Base-by-base conservation (phyloP, 2,329 filamentous ascomycete species). In the Lasiodiplodia theobromae region DNA sequence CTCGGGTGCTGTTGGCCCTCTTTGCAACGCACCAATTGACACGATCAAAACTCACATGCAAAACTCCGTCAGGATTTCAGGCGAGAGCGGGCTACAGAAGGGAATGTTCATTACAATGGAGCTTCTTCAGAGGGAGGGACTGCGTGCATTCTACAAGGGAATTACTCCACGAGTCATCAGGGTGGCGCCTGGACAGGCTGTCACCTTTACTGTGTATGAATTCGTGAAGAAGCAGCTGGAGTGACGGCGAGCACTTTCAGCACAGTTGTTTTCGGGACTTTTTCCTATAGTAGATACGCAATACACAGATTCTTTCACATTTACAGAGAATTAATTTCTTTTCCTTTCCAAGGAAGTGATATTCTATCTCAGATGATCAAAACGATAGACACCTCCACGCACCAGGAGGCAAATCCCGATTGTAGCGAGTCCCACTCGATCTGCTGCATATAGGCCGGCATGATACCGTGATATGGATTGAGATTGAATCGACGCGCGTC, bases 11-110 rank as follows among this genome's bases (percentile, higher is more conserved):
- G 31, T 52, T 21, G 60, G 60, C 2, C 60, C 60, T 7, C 49
- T 64, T n/a, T 64, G 60, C 21, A 64, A 64, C 28, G 60, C 60
- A 12, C 60, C 60, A 18, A 49, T 64, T 7, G 60, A 64, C 40
- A 64, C 60, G 2, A 25, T 64, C 25, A 64, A 64, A 12, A 64
- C 60, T 34, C 60, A 40, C 31, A 31, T 64, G 60, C 60, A 64
- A 11, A 64, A 38, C 23, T 44, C 18, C 0, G n/a, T 12, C 11
- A 44, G 21, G 40, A 10, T 23, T 34, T 25, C 60, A 5, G 40
- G 60, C 3, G 49, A 64, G 60, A 51, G 40, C 23, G 49, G 40
- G n/a, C 23, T 64, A 7, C 49, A 18, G n/a, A 49, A 44, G 14
- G 23, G 40, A 4, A 0, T 38, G 14, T 14, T 31, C 21, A 64